Base-by-base conservation (phyloP, 805 yeast species). In the Wickerhamomyces bovis region DNA sequence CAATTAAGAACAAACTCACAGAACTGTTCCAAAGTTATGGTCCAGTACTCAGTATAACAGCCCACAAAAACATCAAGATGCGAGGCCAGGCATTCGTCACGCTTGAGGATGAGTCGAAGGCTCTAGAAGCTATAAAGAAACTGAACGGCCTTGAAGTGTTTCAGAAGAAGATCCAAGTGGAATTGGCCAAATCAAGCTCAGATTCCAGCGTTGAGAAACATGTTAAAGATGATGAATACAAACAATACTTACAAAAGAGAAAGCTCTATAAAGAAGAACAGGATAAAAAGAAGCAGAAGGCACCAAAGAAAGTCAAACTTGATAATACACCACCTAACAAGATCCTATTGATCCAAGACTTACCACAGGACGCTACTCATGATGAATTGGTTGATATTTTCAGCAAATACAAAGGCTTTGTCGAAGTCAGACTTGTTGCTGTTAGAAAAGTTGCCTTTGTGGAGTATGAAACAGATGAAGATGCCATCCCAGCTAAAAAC, bases 41-140 rank as follows among this genome's bases (percentile, higher is more conserved):
- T 0, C 68, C 68, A 1, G 65, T 83, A 1, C 46, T 72, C 15
- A 75, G 73, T 26, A 64, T 87, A 12, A 68, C 76, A 2, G 78
- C 87, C 1, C 80, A 78, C 47, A 75, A 75, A 49, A 82, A 79
- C 53, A 56, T 86, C n/a, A 74, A 71, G 51, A 72, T 83, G 75
- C 74, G 83, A 47, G 96, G 96, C 2, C 96, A 88, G 62, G 96
- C 95, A 1, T 88, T 86, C 61, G 72, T 88, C 6, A 77, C 86
- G 0, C 78, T 81, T 44, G 70, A 66, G 4, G 57, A 62, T 18
- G 55, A 56, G 1, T 67, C 68, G 3, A 63, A 67, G 6, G 81
- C 89, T 1, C 47, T 59, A 4, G 55, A 58, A 13, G 64, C 64
- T 1, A 30, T 58, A 15, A 39, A 49, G 6, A 48, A 44, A 10